These are phyloP conservation scores for Aeschynomene evenia DNA, from an alignment of 306 rosid species.

Conservation along the genomic window DNA sequence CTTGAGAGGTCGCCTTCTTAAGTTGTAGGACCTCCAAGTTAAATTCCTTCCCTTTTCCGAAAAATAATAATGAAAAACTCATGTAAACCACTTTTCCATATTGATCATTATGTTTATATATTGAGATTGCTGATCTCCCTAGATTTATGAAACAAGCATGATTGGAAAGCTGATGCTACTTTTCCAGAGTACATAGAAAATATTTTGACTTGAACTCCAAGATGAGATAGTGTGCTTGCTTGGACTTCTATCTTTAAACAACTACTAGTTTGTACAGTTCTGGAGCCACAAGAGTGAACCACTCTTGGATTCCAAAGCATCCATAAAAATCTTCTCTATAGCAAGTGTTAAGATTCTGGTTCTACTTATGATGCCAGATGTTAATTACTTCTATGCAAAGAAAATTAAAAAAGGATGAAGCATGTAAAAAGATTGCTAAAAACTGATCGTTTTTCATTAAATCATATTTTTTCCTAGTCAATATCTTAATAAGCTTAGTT, in stretches of 20 bases:
- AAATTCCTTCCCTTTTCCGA: constrained; percentile 33
- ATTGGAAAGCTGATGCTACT: constrained; percentile 1
- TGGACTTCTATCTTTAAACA: neutral
- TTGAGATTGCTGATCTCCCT: constrained; percentile 1
- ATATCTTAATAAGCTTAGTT: too few species aligned
- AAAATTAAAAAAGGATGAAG: neutral
- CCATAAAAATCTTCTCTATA: neutral
- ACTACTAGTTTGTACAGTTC: neutral
- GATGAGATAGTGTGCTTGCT: constrained; percentile 2
- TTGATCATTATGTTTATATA: constrained; percentile 16
- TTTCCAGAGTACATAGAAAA: constrained; percentile 2
- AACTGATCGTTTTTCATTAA: constrained; percentile 2
- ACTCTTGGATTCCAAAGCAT: neutral
- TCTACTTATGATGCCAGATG: neutral
- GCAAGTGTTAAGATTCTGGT: neutral
- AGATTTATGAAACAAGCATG: constrained; percentile 15
- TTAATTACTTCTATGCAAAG: neutral
- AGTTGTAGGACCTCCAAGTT: constrained; percentile 39
- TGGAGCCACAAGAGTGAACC: constrained; percentile 4
- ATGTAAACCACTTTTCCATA: constrained; percentile 34
- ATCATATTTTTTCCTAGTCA: neutral
- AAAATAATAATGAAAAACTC: constrained; percentile 15
- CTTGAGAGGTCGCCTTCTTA: constrained; percentile 38
- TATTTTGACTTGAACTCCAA: neutral
- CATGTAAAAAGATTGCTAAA: neutral